phyloP scores from a whole-genome alignment of 805 yeast species.

The Cyberlindnera mississippiensis region DNA sequence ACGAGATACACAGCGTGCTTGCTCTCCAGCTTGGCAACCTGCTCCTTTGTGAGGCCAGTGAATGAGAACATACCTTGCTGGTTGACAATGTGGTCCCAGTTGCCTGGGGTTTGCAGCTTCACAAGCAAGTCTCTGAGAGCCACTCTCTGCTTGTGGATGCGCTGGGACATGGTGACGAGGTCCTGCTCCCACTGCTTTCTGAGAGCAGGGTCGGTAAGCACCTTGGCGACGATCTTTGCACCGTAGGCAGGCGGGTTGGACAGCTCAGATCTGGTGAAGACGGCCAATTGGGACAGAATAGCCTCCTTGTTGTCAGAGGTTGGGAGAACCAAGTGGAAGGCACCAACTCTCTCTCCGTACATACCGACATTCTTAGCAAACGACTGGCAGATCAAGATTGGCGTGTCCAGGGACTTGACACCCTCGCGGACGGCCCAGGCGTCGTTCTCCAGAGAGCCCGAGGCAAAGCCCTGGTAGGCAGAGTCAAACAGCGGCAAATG shows the following conservation, averaged over 20 bases:
- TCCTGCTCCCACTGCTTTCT: conserved; percentile 79
- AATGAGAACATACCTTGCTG: conserved; percentile 98
- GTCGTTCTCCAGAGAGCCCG: conserved; percentile 79
- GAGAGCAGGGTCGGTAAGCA: conserved; percentile 64
- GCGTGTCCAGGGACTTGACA: conserved; percentile 44
- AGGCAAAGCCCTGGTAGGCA: conserved; percentile 97
- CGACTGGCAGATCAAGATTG: conserved; percentile 83
- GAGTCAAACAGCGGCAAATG: conserved; percentile 88
- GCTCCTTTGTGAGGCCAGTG: conserved; percentile 77
- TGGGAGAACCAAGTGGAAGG: conserved; percentile 70
- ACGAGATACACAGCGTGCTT: conserved; percentile 82
- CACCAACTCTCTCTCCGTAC: conserved; percentile 97
- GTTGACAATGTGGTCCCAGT: conserved; percentile 84
- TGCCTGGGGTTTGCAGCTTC: conserved; percentile 74
- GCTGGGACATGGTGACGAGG: conserved; percentile 78
- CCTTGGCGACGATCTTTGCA: conserved; percentile 79
- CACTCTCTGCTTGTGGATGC: conserved; percentile 78
- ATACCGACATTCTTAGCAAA: conserved; percentile 96
- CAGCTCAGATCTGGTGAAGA: conserved; percentile 74
- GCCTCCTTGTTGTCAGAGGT: conserved; percentile 45
- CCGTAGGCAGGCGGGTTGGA: conserved; percentile 97
- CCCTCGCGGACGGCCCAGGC: conserved; percentile 73
- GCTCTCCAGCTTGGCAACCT: conserved; percentile 71
- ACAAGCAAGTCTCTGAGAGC: conserved; percentile 58
- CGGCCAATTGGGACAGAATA: conserved; percentile 69